Evolutionary conservation across 768 basidiomycete genomes (phyloP).

Genomic region (Suillus subaureus): DNA sequence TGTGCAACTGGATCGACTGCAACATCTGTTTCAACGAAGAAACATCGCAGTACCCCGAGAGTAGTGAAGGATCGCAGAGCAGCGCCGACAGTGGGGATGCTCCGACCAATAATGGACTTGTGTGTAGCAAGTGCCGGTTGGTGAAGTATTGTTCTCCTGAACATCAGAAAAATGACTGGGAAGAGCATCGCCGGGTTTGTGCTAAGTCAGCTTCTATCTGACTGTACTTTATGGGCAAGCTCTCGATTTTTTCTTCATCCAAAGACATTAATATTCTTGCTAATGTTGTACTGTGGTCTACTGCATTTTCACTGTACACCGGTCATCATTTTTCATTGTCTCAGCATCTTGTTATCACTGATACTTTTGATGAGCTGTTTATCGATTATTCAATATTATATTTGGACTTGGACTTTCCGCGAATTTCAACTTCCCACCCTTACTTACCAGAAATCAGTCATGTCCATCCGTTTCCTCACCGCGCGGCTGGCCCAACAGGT

Average conservation of each 20-base stretch:
- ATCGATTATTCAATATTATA: constrained; percentile 5
- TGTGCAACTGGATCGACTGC: constrained; percentile 87
- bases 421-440: constrained; percentile 1
- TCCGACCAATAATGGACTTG: constrained; percentile 48
- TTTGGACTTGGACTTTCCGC: background rate
- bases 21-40: constrained; percentile 59
- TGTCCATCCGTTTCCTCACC: constrained; percentile 67
- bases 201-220: constrained; percentile 32
- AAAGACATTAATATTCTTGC: constrained; percentile 7
- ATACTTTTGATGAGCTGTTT: background rate
- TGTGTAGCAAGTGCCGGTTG: constrained; percentile 77
- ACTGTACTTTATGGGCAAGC: background rate
- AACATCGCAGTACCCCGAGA: constrained; percentile 30
- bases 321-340: background rate
- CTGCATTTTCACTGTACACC: constrained; percentile 1
- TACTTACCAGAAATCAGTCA: constrained; percentile 23
- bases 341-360: background rate
- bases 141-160: constrained; percentile 78
- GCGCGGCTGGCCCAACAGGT: constrained; percentile 81
- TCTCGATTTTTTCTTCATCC: background rate
- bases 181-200: constrained; percentile 75
- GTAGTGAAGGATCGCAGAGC: constrained; percentile 47
- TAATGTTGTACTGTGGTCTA: background rate
- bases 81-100: constrained; percentile 38
- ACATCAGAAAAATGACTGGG: constrained; percentile 78